Evolutionary conservation across 148 eudicot genomes (phyloP).

Genomic region (Spergularia bocconei): DNA sequence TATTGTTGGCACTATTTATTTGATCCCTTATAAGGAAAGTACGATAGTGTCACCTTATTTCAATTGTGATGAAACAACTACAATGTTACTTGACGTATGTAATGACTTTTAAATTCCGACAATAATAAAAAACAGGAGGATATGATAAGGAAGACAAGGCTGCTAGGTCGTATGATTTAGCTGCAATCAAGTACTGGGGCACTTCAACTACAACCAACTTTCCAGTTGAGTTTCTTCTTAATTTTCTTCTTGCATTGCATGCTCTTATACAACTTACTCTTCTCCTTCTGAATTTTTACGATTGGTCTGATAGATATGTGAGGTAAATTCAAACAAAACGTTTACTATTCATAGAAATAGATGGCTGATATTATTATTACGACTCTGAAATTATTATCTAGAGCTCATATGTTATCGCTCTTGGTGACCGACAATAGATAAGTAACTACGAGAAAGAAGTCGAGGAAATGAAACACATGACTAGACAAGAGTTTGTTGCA

Average conservation of each 20-base stretch:
- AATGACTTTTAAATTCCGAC: neutral
- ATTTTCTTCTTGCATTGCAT: no score
- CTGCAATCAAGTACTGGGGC: conserved; percentile 98
- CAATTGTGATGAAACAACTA: no score
- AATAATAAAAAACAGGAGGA: conserved; percentile 47
- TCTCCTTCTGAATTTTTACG: neutral
- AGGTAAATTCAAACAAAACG: no score
- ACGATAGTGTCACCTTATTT: no score
- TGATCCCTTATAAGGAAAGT: no score
- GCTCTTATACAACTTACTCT: neutral
- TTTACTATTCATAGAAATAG: no score
- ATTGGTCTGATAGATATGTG: no score
- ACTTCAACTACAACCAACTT: conserved; percentile 96
- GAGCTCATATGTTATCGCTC: no score
- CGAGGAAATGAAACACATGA: conserved; percentile 98
- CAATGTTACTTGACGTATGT: neutral
- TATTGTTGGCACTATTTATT: no score
- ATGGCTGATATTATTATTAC: no score
- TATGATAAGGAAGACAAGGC: conserved; percentile 99
- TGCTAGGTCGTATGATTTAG: conserved; percentile 93
- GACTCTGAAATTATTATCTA: no score
- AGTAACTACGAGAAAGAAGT: conserved; percentile 92
- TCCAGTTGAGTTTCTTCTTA: conserved; percentile 47
- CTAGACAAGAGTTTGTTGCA: conserved; percentile 94
- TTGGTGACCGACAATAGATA: conserved; percentile 40